These are phyloP conservation scores for Liriodendron chinense DNA, from an alignment of 164 flowering plant genomes.

Conservation along the genomic window DNA sequence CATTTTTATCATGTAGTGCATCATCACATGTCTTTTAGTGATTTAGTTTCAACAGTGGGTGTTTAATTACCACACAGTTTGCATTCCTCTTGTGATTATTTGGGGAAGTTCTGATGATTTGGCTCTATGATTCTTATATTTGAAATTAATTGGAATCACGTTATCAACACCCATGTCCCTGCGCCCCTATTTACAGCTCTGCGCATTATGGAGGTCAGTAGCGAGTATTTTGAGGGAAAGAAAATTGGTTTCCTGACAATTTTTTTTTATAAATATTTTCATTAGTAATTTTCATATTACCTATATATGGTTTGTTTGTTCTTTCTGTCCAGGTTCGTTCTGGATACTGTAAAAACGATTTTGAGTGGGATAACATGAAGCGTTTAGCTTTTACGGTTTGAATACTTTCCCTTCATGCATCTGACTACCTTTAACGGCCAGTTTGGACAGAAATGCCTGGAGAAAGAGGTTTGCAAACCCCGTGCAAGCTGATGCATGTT, in stretches of 20 bases:
- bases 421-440: not conserved
- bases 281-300: not conserved
- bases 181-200: conserved; percentile 41
- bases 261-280: not conserved
- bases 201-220: conserved; percentile 80
- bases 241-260: not conserved
- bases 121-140: not conserved
- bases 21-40: no score
- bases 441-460: not conserved
- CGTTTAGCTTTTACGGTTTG: conserved; percentile 56
- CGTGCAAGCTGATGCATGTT: not conserved
- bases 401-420: not conserved
- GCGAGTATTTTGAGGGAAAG: not conserved
- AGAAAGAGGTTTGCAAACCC: not conserved
- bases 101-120: conserved; percentile 6
- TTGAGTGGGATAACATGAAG: conserved; percentile 92
- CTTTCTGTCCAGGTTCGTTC: conserved; percentile 62
- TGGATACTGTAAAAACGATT: conserved; percentile 77
- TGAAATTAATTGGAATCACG: conserved; percentile 2
- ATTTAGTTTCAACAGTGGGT: no score
- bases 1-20: no score
- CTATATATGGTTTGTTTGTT: not conserved
- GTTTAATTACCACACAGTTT: no score
- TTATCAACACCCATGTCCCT: not conserved
- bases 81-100: not conserved